Conservation (phyloP, 2,329 filamentous ascomycete genomes). For the Lasiodiplodia sp. region DNA sequence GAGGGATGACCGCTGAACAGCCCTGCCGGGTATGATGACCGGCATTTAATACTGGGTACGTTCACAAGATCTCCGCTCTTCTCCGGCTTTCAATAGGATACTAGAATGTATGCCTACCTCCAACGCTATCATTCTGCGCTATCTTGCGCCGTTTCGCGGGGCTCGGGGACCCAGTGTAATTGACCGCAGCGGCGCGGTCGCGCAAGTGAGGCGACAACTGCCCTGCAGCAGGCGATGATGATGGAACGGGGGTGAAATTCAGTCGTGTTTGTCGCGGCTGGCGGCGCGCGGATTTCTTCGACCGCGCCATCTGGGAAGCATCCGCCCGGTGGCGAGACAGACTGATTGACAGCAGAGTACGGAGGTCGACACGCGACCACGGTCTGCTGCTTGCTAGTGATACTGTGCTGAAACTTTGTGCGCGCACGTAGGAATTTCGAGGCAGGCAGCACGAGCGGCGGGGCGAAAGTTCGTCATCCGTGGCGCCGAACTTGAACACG, state of each 20-base stretch:
- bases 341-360: not conserved
- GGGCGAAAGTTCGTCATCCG: constrained; percentile 3
- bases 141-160: constrained; percentile 38
- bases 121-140: constrained; percentile 13
- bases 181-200: constrained; percentile 45
- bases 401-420: not conserved
- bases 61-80: not conserved
- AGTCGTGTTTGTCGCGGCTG: constrained; percentile 50
- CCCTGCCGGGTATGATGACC: not conserved
- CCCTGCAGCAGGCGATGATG: constrained; percentile 48
- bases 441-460: not conserved
- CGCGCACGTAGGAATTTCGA: not conserved
- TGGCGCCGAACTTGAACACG: constrained; percentile 1
- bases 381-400: not conserved
- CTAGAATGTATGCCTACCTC: constrained; percentile 10
- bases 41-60: not conserved
- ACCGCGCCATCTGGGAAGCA: not conserved
- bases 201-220: constrained; percentile 42
- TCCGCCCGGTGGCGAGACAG: not conserved
- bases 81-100: not conserved
- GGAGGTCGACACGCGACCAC: not conserved
- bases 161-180: constrained; percentile 38
- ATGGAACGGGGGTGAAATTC: constrained; percentile 51
- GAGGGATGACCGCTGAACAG: not conserved
- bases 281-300: constrained; percentile 6